Percentiles rank a stretch among this genome's conserved stretches.
These are phyloP conservation scores for Endocalyx cinctus DNA, from an alignment of 2,329 filamentous ascomycete genomes.

Conservation along the genomic window DNA sequence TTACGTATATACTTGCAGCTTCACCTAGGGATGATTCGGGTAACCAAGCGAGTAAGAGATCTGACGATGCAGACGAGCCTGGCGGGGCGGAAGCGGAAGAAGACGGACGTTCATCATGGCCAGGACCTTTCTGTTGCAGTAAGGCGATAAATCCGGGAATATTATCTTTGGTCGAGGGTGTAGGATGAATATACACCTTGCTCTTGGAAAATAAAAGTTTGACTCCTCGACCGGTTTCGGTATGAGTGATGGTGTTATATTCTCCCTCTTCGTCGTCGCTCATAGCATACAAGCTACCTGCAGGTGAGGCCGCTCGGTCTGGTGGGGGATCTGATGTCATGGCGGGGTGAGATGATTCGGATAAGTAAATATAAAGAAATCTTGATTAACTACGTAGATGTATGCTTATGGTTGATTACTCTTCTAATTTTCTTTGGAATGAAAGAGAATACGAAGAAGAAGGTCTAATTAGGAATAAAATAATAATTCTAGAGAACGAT, in stretches of 20 bases:
- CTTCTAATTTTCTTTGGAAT: too few species aligned
- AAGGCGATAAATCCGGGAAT: conserved; percentile 91
- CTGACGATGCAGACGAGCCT: conserved; percentile 52
- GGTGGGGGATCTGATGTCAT: conserved; percentile 30
- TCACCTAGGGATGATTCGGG: conserved; percentile 86
- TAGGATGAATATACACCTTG: conserved; percentile 98
- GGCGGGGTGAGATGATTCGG: conserved; percentile 16
- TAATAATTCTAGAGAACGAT: too few species aligned
- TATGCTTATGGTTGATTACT: too few species aligned
- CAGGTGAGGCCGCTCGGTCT: conserved; percentile 59
- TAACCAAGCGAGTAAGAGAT: conserved; percentile 86
- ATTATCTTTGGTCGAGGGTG: conserved; percentile 90
- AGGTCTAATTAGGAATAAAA: too few species aligned
- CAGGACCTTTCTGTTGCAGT: conserved; percentile 74
- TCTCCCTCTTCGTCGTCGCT: conserved; percentile 95
- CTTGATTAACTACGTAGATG: too few species aligned
- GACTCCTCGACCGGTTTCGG: conserved; percentile 72
- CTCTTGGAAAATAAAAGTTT: conserved; percentile 95
- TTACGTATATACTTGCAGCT: conserved; percentile 84
- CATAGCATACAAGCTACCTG: conserved; percentile 88
- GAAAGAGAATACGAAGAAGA: too few species aligned
- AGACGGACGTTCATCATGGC: conserved; percentile 35
- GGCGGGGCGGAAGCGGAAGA: conserved; percentile 37
- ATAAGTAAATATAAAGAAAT: too few species aligned
- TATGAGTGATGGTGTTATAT: conserved; percentile 88